These are phyloP conservation scores for Physcomitrium patens DNA, from an alignment of 225 moss, liverwort and hornwort genomes.

Conservation along the genomic window DNA sequence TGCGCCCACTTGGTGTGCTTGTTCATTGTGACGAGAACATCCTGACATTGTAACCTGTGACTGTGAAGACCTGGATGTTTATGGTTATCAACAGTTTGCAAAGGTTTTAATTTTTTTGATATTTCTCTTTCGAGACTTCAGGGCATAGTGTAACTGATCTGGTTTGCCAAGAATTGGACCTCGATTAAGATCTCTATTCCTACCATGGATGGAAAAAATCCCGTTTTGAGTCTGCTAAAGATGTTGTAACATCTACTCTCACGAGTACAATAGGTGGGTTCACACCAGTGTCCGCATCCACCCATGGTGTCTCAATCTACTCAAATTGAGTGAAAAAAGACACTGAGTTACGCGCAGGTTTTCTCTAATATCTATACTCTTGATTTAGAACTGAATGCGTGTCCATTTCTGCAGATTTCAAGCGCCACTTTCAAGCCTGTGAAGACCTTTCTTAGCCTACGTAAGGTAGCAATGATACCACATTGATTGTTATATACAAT, in stretches of 20 bases:
- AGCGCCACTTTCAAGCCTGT: background rate
- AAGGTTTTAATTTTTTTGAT: background rate
- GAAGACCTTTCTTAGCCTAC: slow-evolving; percentile 6
- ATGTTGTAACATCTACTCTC: background rate
- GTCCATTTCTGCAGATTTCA: slow-evolving; percentile 26
- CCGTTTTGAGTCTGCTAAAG: background rate
- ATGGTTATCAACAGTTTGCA: background rate
- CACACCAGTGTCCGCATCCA: too few species aligned
- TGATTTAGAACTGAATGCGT: background rate
- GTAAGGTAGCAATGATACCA: slow-evolving; percentile 28
- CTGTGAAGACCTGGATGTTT: background rate
- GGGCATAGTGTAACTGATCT: background rate
- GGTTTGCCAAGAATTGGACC: background rate
- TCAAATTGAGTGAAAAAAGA: too few species aligned
- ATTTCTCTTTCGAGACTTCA: background rate
- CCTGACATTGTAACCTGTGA: background rate
- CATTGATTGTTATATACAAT: slow-evolving; percentile 13
- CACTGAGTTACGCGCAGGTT: too few species aligned
- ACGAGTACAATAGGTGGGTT: too few species aligned
- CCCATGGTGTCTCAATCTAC: too few species aligned
- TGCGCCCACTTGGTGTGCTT: too few species aligned
- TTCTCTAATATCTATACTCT: background rate
- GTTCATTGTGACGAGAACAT: too few species aligned
- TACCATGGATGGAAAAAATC: background rate
- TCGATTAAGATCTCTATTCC: background rate